Base-by-base conservation (phyloP, 1,139 yeast species). In the Protomyces macrosporus region DNA sequence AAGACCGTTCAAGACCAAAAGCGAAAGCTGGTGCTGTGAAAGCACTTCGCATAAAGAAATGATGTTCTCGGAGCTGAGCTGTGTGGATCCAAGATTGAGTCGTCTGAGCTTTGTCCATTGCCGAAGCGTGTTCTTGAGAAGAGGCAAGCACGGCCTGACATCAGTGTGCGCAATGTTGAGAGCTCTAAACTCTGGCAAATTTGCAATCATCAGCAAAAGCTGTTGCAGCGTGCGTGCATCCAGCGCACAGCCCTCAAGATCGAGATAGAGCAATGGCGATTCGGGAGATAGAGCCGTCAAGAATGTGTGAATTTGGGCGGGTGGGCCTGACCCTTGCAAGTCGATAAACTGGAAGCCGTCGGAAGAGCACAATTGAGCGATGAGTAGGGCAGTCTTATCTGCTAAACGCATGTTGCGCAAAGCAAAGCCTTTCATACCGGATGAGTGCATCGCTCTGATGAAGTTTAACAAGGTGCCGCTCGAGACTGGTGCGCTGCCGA, bases 161-260 rank as follows among this genome's bases (percentile, higher is more conserved):
- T 45, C 48, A 33, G 45, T 42, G 6, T 55, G 53, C 10, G 40
- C 37, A 12, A 60, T 36, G 57, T 53, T 42, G 34, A 60, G 53
- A 12, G 57, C 45, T 23, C 63, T 39, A 16, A 60, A 60, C 36
- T 60, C 53, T 30, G 63, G 56, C 34, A 60, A 33, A 10, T n/a
- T 16, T 3, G 48, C 45, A 4, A 53, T 14, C 14, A 32, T 35
- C n/a, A 9, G 16, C 40, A 60, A 6, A 3, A 60, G 39, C 30
- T 10, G 35, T 4, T 12, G 30, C 23, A 60, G n/a, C 9, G 32
- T 36, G n/a, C 10, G 7, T 7, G 36, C 4, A 5, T 50, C 14
- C 14, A 60, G 40, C 10, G 16, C 30, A 32, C 63, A 60, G 32
- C 30, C 16, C 42, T 35, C 36, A 10, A 60, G 35, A 14, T 45